Evolutionary conservation across 345 rosid species (phyloP), one percentile per base, ranked within the genome.

Genomic region (Clarkia xantiana): DNA sequence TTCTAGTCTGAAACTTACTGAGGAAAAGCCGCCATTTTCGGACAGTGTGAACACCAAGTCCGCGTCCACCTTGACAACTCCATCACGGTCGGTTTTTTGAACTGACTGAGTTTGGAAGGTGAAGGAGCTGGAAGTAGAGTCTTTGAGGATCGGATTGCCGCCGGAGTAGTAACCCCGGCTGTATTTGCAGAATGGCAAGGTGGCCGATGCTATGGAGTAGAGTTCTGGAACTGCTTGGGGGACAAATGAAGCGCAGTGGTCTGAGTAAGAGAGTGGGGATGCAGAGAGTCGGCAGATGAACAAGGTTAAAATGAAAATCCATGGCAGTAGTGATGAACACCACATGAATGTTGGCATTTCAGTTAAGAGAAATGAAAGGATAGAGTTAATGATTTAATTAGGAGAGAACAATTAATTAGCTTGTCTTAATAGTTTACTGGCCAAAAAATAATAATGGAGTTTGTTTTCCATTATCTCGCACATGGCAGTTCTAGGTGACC

Each of bases 211-310:
- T 17, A 14, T n/a, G 14, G 45, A 3, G 36, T 14, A 25, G 11
- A 3, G 18, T 6, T 34, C 16, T 0, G 39, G 45, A 20, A 23
- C 17, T 23, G 70, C 49, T 49, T 49, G 71, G 9, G 64, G 66
- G 45, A 77, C 51, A 3, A 58, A 0, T 0, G 48, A 54, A 52
- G 47, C 52, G 40, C 79, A 77, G 47, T 64, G 50, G 11, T 66
- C 57, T 29, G 55, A 19, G 48, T 68, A 69, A 22, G 52, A 52
- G 17, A 38, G 9, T 40, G 52, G 34, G 20, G 44, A 16, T 13
- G 59, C 44, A 14, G 29, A 14, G 20, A 51, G 42, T n/a, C n/a
- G n/a, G 42, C 41, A 1, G 18, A 25, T n/a, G 15, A 38, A 36
- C 3, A 38, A 42, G 10, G 22, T 38, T n/a, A 51, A 19, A 11